phyloP scores from a whole-genome alignment of 2,329 filamentous ascomycete species.

The Aureobasidium mangrovei region DNA sequence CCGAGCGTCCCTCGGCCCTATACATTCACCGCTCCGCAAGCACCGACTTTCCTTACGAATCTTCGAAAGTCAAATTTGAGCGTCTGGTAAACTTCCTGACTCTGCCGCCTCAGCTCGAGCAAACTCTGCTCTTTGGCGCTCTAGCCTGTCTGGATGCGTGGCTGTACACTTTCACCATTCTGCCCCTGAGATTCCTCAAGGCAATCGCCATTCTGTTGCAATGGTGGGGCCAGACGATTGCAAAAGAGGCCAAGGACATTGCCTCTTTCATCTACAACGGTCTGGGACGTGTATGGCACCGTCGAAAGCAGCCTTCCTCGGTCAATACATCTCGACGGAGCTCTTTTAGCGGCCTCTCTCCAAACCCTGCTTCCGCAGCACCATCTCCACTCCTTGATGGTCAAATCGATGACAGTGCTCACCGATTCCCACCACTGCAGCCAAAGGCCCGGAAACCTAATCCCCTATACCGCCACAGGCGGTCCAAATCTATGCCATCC shows the following conservation, averaged over 20 bases:
- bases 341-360: slow-evolving; percentile 17
- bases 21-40: slow-evolving; percentile 53
- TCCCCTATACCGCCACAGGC: slow-evolving; percentile 49
- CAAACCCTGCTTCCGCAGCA: not conserved
- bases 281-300: slow-evolving; percentile 65
- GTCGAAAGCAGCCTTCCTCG: slow-evolving; percentile 17
- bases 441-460: slow-evolving; percentile 6
- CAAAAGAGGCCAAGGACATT: slow-evolving; percentile 63
- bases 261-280: slow-evolving; percentile 71
- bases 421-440: slow-evolving; percentile 2
- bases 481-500: slow-evolving; percentile 78
- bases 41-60: slow-evolving; percentile 72
- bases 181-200: slow-evolving; percentile 79
- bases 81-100: slow-evolving; percentile 81
- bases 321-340: slow-evolving; percentile 14
- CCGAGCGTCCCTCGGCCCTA: slow-evolving; percentile 50
- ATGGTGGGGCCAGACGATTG: slow-evolving; percentile 69
- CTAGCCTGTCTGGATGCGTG: slow-evolving; percentile 90
- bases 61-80: slow-evolving; percentile 84
- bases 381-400: not conserved
- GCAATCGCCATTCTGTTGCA: slow-evolving; percentile 65
- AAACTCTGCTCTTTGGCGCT: slow-evolving; percentile 77
- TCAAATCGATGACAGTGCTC: not conserved
- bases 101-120: slow-evolving; percentile 72
- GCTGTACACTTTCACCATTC: slow-evolving; percentile 92